Base-by-base conservation (phyloP, 805 yeast genomes). In the Candida sanyiensis region DNA sequence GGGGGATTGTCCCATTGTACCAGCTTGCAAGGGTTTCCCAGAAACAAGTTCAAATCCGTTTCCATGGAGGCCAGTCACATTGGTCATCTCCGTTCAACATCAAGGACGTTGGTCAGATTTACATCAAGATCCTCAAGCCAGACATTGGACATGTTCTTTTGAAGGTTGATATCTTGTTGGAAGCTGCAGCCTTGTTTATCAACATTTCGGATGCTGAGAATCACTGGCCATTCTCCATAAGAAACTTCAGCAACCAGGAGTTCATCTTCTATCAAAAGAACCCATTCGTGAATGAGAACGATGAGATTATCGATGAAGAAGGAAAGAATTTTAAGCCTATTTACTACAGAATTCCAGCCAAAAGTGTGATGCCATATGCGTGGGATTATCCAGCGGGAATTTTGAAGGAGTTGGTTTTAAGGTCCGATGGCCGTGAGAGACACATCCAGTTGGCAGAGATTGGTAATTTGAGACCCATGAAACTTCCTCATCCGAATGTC, bases 371-470 rank as follows among this genome's bases (percentile, higher is more conserved):
- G 97, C 96, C 97, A 0, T 93, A 93, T 58, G 86, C 98, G 0
- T 93, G 96, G 89, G 98, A 93, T 58, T 93, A 75, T 61, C 98
- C 98, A 1, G 87, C 94, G 37, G 97, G 96, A 0, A 64, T 75
- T 8, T 73, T 81, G 33, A 89, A 88, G 57, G 96, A 89, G 53
- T 62, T 93, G 23, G 70, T 87, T 4, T 59, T 93, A 24, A 68
- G 88, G 42, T 70, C 83, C 9, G 81, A 80, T 35, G 83, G 84
- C 1, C 69, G 80, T 21, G 89, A 83, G 54, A 70, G 97, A 42
- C 75, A 77, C 33, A 72, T 94, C 16, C 94, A 87, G 52, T 62
- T 93, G 37, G 93, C 95, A 0, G 97, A 93, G 58, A 90, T 93
- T 50, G 99, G 99, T 18, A 82, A 82, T 43, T 66, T 88, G 45